These are phyloP conservation scores for Fusarium guadeloupense DNA, from an alignment of 2,329 filamentous ascomycete genomes.

Conservation along the genomic window DNA sequence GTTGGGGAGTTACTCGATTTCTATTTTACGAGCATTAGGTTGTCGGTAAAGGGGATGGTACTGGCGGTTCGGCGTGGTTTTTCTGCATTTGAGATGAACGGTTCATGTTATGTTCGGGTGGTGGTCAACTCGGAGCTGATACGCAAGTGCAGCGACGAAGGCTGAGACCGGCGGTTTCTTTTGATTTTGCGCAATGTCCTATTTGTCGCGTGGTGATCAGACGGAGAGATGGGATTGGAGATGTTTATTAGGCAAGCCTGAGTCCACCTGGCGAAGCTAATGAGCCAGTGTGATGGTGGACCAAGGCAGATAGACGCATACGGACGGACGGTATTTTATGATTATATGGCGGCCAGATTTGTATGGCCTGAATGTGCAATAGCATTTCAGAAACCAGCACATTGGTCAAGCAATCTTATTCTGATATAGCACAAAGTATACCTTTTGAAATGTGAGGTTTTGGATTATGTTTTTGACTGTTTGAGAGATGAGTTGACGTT, in stretches of 20 bases:
- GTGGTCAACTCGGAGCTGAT: background rate
- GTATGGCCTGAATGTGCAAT: slow-evolving; percentile 6
- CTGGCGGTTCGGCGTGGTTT: slow-evolving; percentile 35
- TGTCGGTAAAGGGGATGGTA: slow-evolving; percentile 34
- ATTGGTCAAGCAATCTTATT: background rate
- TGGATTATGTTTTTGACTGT: no score
- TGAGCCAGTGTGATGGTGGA: slow-evolving; percentile 10
- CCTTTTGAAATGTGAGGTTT: background rate
- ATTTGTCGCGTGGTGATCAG: background rate
- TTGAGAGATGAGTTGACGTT: no score
- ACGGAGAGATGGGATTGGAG: background rate
- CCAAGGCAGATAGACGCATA: slow-evolving; percentile 32
- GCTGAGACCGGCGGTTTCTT: background rate
- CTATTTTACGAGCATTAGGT: slow-evolving; percentile 37
- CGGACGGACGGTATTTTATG: slow-evolving; percentile 26
- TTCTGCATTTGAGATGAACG: slow-evolving; percentile 31
- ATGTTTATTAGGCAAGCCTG: slow-evolving; percentile 2
- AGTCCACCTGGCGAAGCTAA: slow-evolving; percentile 4
- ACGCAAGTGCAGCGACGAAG: background rate
- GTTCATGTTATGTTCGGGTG: slow-evolving; percentile 6
- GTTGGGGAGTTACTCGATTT: slow-evolving; percentile 37
- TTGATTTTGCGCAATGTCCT: slow-evolving; percentile 1
- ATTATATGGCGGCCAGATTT: slow-evolving; percentile 20
- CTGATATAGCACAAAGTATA: background rate
- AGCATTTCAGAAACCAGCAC: slow-evolving; percentile 1